phyloP scores from a whole-genome alignment of 768 basidiomycete genomes.

The Pleurotus ostreatus region DNA sequence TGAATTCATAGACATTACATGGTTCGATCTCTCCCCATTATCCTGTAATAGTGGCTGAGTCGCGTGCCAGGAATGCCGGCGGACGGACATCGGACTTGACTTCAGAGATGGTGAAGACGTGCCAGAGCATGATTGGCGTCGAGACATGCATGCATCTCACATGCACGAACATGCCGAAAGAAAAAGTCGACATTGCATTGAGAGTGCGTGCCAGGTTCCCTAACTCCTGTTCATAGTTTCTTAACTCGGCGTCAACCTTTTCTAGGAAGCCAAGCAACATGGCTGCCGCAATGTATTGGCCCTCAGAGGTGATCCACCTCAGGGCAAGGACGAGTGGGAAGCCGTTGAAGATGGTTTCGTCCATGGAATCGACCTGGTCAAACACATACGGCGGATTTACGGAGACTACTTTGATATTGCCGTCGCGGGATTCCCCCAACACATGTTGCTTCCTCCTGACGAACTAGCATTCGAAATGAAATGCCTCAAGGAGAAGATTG shows the following conservation, averaged over 20 bases:
- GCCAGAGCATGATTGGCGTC: conserved; percentile 87
- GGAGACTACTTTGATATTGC: conserved; percentile 96
- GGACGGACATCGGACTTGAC: conserved; percentile 94
- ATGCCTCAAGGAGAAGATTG: conserved; percentile 88
- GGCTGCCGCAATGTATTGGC: conserved; percentile 94
- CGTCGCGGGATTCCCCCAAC: conserved; percentile 89
- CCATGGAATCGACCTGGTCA: conserved; percentile 89
- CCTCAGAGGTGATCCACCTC: conserved; percentile 88
- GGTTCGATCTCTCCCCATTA: conserved; percentile 37
- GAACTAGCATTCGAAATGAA: conserved; percentile 76
- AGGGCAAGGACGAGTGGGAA: conserved; percentile 88
- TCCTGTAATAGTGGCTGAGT: conserved; percentile 1
- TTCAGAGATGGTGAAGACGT: conserved; percentile 90
- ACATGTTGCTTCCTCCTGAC: conserved; percentile 65
- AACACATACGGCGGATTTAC: conserved; percentile 77
- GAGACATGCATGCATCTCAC: conserved; percentile 99
- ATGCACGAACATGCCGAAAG: conserved; percentile 97
- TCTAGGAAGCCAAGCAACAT: conserved; percentile 80
- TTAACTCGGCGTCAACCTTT: not conserved
- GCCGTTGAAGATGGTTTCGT: conserved; percentile 88
- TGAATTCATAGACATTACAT: conserved; percentile 98
- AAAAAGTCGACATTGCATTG: conserved; percentile 91
- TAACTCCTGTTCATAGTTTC: conserved; percentile 5
- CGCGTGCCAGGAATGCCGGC: conserved; percentile 79
- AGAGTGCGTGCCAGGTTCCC: conserved; percentile 46